Base-by-base conservation (phyloP, 169 alveolate species). In the Plasmodium reichenowi region DNA sequence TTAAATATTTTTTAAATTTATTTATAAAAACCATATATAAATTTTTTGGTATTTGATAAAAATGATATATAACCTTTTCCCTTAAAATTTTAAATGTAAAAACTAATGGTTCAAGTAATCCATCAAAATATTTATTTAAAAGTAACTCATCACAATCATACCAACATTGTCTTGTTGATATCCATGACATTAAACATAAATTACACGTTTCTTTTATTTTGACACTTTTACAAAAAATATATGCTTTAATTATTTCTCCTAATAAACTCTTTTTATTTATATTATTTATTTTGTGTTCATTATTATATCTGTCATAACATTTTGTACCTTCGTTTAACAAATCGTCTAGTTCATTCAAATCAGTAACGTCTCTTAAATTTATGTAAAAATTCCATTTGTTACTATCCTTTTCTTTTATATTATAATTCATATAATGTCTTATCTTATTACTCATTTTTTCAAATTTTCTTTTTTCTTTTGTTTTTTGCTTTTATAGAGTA, bases 191-290 rank as follows among this genome's bases (percentile, higher is more conserved):
- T 22, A 70, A 48, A 50, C 78, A 70, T 50, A 48, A 17, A 70
- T 70, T 70, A 70, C 78, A 70, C 13, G 78, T 48, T 26, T 52
- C 66, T 22, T 70, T 70, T 22, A 70, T 48, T 70, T 70, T 70
- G 5, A 52, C 66, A 22, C 64, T 47, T 8, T 70, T 48, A 20
- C 63, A 70, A 50, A 70, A 70, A 48, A 70, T 70, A 70, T 70
- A 70, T 50, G 78, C 78, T 10, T 70, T 70, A 48, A 48, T 70
- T 20, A 70, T 26, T 70, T 70, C 78, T 10, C 78, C 78, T 70
- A 70, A 70, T 50, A 48, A 70, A 48, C 24, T 48, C 52, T 48
- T 47, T 70, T 48, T 48, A 22, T 24, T 20, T 70, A 48, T 45
- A 17, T 22, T 20, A 48, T 70, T 48, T 22, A 10, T 50, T 17